Evolutionary conservation across 257 asterid genomes (phyloP).

Genomic region (Lycium ferocissimum): DNA sequence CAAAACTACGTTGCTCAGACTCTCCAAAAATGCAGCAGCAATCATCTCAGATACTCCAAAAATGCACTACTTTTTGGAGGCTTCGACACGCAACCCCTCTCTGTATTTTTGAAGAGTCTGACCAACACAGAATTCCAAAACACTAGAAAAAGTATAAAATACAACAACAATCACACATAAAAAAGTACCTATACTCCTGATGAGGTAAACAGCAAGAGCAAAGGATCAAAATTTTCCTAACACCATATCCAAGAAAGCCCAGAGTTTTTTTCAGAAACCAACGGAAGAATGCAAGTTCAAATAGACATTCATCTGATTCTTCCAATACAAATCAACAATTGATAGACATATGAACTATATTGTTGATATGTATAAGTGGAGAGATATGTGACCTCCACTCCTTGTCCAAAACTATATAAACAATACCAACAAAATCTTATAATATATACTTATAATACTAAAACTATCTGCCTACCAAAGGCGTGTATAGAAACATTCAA

Average conservation of each 20-base stretch:
- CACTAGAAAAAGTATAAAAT: neutral
- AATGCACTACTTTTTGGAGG: slow-evolving; percentile 4
- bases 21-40: neutral
- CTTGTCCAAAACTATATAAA: slow-evolving; percentile 36
- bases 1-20: neutral
- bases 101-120: neutral
- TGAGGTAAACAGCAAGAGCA: slow-evolving; percentile 36
- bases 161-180: slow-evolving; percentile 19
- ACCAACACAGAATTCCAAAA: slow-evolving; percentile 21
- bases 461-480: slow-evolving; percentile 50
- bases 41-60: neutral
- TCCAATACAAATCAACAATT: slow-evolving; percentile 35
- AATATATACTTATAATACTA: slow-evolving; percentile 36
- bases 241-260: slow-evolving; percentile 42
- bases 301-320: slow-evolving; percentile 35
- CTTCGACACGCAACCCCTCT: neutral
- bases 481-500: slow-evolving; percentile 71
- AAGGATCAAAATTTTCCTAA: slow-evolving; percentile 33
- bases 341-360: slow-evolving; percentile 38
- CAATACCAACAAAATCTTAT: neutral
- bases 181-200: slow-evolving; percentile 43
- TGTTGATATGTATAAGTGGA: slow-evolving; percentile 24
- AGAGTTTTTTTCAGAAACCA: slow-evolving; percentile 33
- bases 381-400: slow-evolving; percentile 45
- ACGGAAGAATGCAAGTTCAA: slow-evolving; percentile 35